Evolutionary conservation across 192 early-diverging fungal species (phyloP).

Genomic region (Coemansia sp.): DNA sequence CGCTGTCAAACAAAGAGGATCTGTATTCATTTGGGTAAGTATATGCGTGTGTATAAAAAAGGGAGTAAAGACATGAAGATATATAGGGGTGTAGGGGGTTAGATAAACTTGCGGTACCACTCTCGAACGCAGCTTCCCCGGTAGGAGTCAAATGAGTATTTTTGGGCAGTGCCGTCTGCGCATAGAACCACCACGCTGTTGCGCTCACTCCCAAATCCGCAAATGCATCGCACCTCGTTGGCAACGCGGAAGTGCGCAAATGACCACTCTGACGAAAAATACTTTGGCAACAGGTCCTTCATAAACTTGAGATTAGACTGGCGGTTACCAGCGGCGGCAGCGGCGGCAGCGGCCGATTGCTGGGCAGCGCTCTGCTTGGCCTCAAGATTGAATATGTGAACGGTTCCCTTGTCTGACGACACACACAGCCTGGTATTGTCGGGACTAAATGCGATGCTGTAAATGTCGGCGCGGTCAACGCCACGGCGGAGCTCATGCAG

Average conservation of each 20-base stretch:
- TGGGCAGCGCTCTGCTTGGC: constrained; percentile 30
- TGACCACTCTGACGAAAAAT: constrained; percentile 94
- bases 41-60: neutral
- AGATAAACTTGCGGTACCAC: constrained; percentile 59
- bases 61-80: neutral
- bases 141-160: constrained; percentile 77
- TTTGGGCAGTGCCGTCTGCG: constrained; percentile 86
- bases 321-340: constrained; percentile 50
- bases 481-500: constrained; percentile 88
- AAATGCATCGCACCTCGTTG: constrained; percentile 78
- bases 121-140: constrained; percentile 53
- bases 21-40: neutral
- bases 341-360: constrained; percentile 20
- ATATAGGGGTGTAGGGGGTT: neutral
- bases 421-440: constrained; percentile 80
- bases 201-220: constrained; percentile 78
- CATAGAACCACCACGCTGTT: constrained; percentile 83
- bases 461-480: constrained; percentile 86
- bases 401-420: constrained; percentile 89
- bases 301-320: constrained; percentile 68
- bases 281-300: constrained; percentile 87
- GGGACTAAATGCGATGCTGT: constrained; percentile 84
- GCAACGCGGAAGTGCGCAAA: constrained; percentile 87
- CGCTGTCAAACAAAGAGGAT: neutral
- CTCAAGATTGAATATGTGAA: constrained; percentile 91